Percentiles rank a stretch among this genome's conserved stretches.
These are phyloP conservation scores for Silene noctiflora DNA, from an alignment of 179 eudicot genomes.

Conservation along the genomic window DNA sequence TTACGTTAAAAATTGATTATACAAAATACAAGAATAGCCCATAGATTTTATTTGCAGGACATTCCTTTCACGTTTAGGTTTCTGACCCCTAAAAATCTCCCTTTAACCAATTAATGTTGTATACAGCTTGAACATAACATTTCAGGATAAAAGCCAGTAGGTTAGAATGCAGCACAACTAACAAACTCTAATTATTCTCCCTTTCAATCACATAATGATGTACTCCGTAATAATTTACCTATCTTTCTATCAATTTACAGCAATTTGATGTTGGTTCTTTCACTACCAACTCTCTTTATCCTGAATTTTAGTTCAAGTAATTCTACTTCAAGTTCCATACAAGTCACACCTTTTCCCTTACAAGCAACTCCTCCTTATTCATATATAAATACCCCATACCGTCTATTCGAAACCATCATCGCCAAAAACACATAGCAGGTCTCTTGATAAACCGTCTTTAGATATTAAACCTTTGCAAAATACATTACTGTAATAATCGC, in stretches of 20 bases:
- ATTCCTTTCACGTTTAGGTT: conserved; percentile 2
- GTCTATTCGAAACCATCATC: not conserved
- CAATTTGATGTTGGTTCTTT: not conserved
- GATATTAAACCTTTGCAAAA: no score
- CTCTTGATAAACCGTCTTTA: no score
- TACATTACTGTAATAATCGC: not conserved
- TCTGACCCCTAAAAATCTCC: not conserved
- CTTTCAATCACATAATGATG: not conserved
- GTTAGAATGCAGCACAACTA: not conserved
- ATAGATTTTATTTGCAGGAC: not conserved
- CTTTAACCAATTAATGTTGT: not conserved
- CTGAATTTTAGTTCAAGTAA: conserved; percentile 16
- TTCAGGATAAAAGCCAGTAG: not conserved
- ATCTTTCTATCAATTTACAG: not conserved
- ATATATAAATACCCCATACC: not conserved
- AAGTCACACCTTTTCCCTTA: conserved; percentile 4
- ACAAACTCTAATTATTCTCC: not conserved
- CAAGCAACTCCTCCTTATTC: conserved; percentile 18
- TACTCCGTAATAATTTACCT: not conserved
- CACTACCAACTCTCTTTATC: no score
- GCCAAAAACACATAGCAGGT: not conserved
- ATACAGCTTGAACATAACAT: not conserved
- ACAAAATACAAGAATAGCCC: not conserved
- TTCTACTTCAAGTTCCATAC: conserved; percentile 14
- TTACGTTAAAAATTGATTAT: no score